Evolutionary conservation across 768 basidiomycete genomes (phyloP).

Genomic region (Pleurotus citrinopileatus): DNA sequence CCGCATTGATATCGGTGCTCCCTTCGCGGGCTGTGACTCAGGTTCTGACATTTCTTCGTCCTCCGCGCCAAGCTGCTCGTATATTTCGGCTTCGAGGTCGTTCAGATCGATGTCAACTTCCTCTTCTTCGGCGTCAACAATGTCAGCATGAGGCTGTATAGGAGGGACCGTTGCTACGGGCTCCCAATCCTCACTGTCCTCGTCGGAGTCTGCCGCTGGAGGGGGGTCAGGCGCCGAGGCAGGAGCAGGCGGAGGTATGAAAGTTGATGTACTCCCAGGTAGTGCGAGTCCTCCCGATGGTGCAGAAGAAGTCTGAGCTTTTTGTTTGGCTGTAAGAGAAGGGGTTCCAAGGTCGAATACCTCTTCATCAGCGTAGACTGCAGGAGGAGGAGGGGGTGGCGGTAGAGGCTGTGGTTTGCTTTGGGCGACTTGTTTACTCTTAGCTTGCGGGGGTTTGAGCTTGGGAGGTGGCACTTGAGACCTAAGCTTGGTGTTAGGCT

Average conservation of each 20-base stretch:
- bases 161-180: constrained; percentile 28
- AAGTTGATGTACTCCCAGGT: constrained; percentile 27
- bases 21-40: constrained; percentile 16
- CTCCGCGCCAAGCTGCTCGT: constrained; percentile 32
- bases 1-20: constrained; percentile 48
- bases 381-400: constrained; percentile 6
- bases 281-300: constrained; percentile 34
- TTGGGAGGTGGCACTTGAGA: constrained; percentile 15
- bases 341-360: constrained; percentile 48
- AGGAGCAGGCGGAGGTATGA: constrained; percentile 25
- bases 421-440: constrained; percentile 20
- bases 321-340: constrained; percentile 25
- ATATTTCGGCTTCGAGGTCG: constrained; percentile 35
- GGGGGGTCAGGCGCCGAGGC: constrained; percentile 17
- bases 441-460: constrained; percentile 11
- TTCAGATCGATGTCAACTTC: constrained; percentile 35
- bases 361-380: constrained; percentile 40
- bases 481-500: constrained; percentile 22
- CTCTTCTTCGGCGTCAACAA: constrained; percentile 20
- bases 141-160: constrained; percentile 24
- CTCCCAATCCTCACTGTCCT: constrained; percentile 52
- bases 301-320: constrained; percentile 29
- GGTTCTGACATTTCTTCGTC: constrained; percentile 48
- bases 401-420: constrained; percentile 16
- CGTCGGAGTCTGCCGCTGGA: constrained; percentile 20